These are phyloP conservation scores for Hypoxylon sp. DNA, from an alignment of 2,329 filamentous ascomycete species.

Conservation along the genomic window DNA sequence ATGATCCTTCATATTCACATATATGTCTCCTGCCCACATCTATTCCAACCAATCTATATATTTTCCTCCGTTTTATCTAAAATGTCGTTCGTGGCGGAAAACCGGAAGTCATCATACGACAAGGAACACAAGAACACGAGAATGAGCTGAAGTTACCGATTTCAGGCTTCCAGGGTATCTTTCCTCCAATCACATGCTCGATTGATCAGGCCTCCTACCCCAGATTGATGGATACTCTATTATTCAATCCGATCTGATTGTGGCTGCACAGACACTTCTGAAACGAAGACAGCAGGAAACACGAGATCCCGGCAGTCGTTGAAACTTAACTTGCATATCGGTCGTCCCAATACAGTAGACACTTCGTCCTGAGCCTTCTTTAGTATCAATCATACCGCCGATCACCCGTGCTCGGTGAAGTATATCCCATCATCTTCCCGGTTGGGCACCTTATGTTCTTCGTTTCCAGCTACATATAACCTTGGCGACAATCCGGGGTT, in stretches of 20 bases:
- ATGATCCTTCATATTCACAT: constrained; percentile 8
- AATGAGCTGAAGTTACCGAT: constrained; percentile 20
- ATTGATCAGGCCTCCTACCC: constrained; percentile 35
- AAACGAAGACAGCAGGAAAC: constrained; percentile 37
- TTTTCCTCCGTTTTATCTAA: not conserved
- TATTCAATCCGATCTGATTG: constrained; percentile 12
- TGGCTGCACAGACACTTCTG: constrained; percentile 33
- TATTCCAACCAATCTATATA: not conserved
- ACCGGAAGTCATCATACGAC: constrained; percentile 22
- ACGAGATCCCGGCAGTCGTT: constrained; percentile 24
- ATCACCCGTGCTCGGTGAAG: constrained; percentile 2
- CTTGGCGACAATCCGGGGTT: constrained; percentile 11
- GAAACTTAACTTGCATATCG: constrained; percentile 28
- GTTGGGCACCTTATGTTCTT: constrained; percentile 1
- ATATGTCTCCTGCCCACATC: constrained; percentile 7
- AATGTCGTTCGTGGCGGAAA: constrained; percentile 8
- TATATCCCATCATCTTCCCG: constrained; percentile 1
- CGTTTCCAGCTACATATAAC: not conserved
- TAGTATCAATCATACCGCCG: not conserved
- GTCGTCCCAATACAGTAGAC: constrained; percentile 15
- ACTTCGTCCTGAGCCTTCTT: not conserved
- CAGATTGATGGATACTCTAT: constrained; percentile 25
- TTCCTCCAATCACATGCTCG: constrained; percentile 32
- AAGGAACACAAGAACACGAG: not conserved
- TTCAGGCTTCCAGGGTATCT: constrained; percentile 6